Evolutionary conservation across 495 filamentous ascomycete genomes (phyloP).

Genomic region (Podospora pseudopauciseta): DNA sequence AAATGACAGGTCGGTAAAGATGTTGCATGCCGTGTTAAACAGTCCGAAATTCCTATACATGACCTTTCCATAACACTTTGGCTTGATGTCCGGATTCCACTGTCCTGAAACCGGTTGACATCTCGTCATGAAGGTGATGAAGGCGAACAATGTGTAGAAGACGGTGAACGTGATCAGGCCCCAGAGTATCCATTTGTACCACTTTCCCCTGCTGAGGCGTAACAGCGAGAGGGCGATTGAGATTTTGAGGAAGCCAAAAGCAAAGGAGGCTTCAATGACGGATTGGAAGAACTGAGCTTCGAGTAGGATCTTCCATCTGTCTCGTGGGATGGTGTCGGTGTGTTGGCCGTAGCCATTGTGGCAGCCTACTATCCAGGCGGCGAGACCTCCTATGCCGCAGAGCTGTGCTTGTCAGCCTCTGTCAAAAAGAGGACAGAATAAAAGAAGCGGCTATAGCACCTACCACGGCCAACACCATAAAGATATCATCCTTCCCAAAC

Average conservation of each 20-base stretch:
- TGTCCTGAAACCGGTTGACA: conserved; percentile 34
- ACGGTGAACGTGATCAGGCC: conserved; percentile 31
- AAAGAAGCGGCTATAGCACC: not conserved
- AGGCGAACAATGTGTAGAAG: conserved; percentile 34
- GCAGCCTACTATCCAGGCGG: conserved; percentile 24
- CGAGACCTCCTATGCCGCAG: conserved; percentile 21
- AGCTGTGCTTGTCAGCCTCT: conserved; percentile 16
- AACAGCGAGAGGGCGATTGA: conserved; percentile 40
- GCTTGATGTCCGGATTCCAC: conserved; percentile 28
- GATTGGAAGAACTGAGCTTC: conserved; percentile 43
- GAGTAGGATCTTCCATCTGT: conserved; percentile 32
- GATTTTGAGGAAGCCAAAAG: conserved; percentile 45
- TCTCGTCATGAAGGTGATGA: conserved; percentile 35
- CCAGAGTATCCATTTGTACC: conserved; percentile 30
- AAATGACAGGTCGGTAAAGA: conserved; percentile 46
- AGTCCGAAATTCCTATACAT: conserved; percentile 38
- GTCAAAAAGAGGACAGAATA: not conserved
- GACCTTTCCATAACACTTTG: conserved; percentile 32
- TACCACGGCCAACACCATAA: conserved; percentile 41
- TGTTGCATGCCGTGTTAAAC: conserved; percentile 44
- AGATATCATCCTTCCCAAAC: conserved; percentile 43
- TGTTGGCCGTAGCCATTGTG: conserved; percentile 40
- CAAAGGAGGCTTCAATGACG: conserved; percentile 37
- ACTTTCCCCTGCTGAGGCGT: conserved; percentile 24
- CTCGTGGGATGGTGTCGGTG: conserved; percentile 25